Percentiles rank a stretch among this genome's conserved stretches.
phyloP scores from a whole-genome alignment of 495 filamentous ascomycete genomes.

The Bryoglossum gracile region DNA sequence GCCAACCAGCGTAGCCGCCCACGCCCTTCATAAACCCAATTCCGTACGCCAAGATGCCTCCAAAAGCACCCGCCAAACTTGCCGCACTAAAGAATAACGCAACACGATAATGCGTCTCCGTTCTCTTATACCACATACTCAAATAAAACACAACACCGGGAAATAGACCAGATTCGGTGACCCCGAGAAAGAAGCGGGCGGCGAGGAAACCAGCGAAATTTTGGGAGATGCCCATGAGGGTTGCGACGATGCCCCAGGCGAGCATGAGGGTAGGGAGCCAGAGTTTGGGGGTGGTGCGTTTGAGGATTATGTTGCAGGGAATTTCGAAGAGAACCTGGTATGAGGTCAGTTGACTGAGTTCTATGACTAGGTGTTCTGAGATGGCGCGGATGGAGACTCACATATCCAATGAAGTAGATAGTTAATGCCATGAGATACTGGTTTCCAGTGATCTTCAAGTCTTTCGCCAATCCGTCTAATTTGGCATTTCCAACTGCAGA shows the following conservation, averaged over 20 bases:
- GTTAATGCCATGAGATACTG: slow-evolving; percentile 67
- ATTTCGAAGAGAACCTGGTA: slow-evolving; percentile 33
- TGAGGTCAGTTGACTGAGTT: not conserved
- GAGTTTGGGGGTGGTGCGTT: slow-evolving; percentile 52
- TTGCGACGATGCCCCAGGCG: slow-evolving; percentile 47
- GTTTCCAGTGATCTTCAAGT: slow-evolving; percentile 62
- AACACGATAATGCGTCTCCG: slow-evolving; percentile 63
- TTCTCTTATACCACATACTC: slow-evolving; percentile 62
- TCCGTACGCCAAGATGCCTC: slow-evolving; percentile 66
- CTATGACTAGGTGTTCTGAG: too few species aligned
- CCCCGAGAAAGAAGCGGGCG: slow-evolving; percentile 53
- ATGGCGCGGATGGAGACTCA: slow-evolving; percentile 38
- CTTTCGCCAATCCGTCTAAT: slow-evolving; percentile 55
- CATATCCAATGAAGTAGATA: slow-evolving; percentile 71
- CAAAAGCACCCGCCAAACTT: slow-evolving; percentile 71
- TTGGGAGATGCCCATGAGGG: slow-evolving; percentile 63
- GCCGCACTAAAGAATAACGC: slow-evolving; percentile 71
- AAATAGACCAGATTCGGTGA: slow-evolving; percentile 58
- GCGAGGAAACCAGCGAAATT: slow-evolving; percentile 54
- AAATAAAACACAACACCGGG: slow-evolving; percentile 68
- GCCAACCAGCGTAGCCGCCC: slow-evolving; percentile 63
- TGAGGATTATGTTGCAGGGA: slow-evolving; percentile 68
- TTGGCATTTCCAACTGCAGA: slow-evolving; percentile 38
- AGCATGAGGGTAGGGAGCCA: slow-evolving; percentile 41
- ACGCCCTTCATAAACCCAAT: slow-evolving; percentile 55